phyloP scores from a whole-genome alignment of 169 alveolate species.

The Plasmodium gallinaceum region DNA sequence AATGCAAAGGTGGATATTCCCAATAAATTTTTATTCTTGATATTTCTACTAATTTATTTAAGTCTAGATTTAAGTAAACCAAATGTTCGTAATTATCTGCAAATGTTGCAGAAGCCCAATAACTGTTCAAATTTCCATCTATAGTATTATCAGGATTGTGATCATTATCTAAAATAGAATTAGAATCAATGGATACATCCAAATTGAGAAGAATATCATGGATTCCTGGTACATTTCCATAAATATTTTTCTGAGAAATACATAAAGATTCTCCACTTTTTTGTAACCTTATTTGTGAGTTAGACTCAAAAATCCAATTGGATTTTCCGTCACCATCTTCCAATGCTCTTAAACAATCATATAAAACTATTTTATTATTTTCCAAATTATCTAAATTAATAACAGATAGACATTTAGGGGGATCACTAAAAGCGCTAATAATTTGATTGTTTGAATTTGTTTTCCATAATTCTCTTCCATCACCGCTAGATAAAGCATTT shows the following conservation, averaged over 20 bases:
- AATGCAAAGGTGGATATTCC: slow-evolving; percentile 93
- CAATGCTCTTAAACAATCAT: slow-evolving; percentile 85
- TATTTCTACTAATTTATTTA: slow-evolving; percentile 82
- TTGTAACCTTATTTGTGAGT: slow-evolving; percentile 88
- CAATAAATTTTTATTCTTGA: slow-evolving; percentile 88
- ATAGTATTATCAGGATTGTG: slow-evolving; percentile 87
- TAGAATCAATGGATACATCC: slow-evolving; percentile 77
- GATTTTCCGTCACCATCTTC: slow-evolving; percentile 89
- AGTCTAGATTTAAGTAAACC: slow-evolving; percentile 82
- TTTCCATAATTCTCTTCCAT: slow-evolving; percentile 85
- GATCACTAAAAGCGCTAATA: slow-evolving; percentile 78
- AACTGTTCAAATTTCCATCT: slow-evolving; percentile 89
- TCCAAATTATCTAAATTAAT: slow-evolving; percentile 66
- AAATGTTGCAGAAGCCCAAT: slow-evolving; percentile 92
- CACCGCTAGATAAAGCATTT: slow-evolving; percentile 86
- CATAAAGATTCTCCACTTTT: slow-evolving; percentile 85
- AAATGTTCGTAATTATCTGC: slow-evolving; percentile 83
- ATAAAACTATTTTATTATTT: slow-evolving; percentile 74
- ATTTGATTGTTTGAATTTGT: slow-evolving; percentile 84
- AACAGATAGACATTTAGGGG: slow-evolving; percentile 56
- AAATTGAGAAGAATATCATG: slow-evolving; percentile 83
- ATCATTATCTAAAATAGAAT: slow-evolving; percentile 79
- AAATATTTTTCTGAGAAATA: slow-evolving; percentile 86
- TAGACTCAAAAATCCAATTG: slow-evolving; percentile 89
- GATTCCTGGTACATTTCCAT: slow-evolving; percentile 87